These are phyloP conservation scores for Yamadazyma dendronema DNA, from an alignment of 1,139 yeast species.

Conservation along the genomic window DNA sequence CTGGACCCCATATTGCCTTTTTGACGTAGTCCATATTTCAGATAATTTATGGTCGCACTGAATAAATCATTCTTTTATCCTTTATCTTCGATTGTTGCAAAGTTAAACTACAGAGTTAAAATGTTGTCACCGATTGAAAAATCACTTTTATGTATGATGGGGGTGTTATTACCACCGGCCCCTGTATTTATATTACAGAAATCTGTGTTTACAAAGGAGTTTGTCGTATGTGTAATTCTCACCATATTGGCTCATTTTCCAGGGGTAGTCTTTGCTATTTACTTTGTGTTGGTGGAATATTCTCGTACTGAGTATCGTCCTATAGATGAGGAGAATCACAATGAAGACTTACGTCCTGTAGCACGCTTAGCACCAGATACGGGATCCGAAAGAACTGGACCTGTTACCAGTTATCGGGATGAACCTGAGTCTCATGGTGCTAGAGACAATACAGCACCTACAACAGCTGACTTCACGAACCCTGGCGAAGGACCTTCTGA, in stretches of 20 bases:
- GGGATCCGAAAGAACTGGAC: slow-evolving; percentile 2
- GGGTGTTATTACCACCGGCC: slow-evolving; percentile 39
- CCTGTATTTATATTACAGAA: slow-evolving; percentile 34
- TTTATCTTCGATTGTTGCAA: no score
- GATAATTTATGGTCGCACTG: neutral
- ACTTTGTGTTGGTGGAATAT: slow-evolving; percentile 27
- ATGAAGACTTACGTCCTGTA: no score
- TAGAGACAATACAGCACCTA: neutral
- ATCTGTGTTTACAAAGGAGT: slow-evolving; percentile 33
- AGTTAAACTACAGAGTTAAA: slow-evolving; percentile 37
- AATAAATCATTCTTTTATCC: neutral
- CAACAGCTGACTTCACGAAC: slow-evolving; percentile 2
- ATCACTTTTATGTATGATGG: slow-evolving; percentile 30
- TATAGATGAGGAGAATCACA: slow-evolving; percentile 24
- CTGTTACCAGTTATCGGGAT: slow-evolving; percentile 3
- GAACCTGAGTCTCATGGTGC: slow-evolving; percentile 1
- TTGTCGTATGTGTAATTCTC: slow-evolving; percentile 33
- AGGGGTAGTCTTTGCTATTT: slow-evolving; percentile 35
- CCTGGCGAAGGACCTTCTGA: slow-evolving; percentile 13
- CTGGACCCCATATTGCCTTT: slow-evolving; percentile 92
- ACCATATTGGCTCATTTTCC: slow-evolving; percentile 41
- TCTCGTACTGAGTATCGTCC: slow-evolving; percentile 23
- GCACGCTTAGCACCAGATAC: neutral
- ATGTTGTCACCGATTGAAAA: slow-evolving; percentile 8
- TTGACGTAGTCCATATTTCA: slow-evolving; percentile 45